A percentile compares a stretch with the other conserved stretches of the same genome.
Conservation (phyloP, 257 asterid species). For the Coffea eugenioides region DNA sequence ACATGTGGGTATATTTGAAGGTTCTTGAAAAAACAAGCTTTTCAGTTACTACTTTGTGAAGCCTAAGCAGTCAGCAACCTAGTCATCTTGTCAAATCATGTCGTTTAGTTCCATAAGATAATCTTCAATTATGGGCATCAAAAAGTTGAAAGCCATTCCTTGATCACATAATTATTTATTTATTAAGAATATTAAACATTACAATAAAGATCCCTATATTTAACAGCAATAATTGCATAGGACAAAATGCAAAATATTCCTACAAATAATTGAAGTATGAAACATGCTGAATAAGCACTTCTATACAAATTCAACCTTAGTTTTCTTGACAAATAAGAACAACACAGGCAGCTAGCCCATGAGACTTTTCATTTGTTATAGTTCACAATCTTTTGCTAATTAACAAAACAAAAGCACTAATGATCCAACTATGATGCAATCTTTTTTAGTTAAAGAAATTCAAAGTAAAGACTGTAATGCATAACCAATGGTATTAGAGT, state of each 20-base stretch:
- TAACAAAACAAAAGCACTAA: too few relatives aligned
- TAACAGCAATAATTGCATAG: not conserved
- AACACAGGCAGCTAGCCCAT: not conserved
- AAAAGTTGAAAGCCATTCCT: not conserved
- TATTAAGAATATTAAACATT: not conserved
- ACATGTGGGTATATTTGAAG: not conserved
- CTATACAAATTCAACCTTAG: not conserved
- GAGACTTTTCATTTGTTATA: too few relatives aligned
- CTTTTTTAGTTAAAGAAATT: too few relatives aligned
- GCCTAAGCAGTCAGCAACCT: not conserved
- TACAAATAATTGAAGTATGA: not conserved
- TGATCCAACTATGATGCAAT: too few relatives aligned
- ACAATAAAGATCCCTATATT: not conserved
- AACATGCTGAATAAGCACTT: not conserved
- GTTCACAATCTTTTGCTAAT: too few relatives aligned
- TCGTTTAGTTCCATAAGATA: not conserved
- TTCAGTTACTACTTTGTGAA: not conserved
- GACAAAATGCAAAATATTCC: not conserved
- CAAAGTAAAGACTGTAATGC: too few relatives aligned
- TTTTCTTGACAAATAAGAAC: too few relatives aligned
- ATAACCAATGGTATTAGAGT: too few relatives aligned
- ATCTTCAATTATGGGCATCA: not conserved
- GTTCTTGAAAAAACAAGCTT: too few relatives aligned
- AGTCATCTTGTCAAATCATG: not conserved
- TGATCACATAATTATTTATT: not conserved